Evolutionary conservation across 768 basidiomycete genomes (phyloP), one percentile per base, ranked within the genome.

Genomic region (Serendipita sp.): DNA sequence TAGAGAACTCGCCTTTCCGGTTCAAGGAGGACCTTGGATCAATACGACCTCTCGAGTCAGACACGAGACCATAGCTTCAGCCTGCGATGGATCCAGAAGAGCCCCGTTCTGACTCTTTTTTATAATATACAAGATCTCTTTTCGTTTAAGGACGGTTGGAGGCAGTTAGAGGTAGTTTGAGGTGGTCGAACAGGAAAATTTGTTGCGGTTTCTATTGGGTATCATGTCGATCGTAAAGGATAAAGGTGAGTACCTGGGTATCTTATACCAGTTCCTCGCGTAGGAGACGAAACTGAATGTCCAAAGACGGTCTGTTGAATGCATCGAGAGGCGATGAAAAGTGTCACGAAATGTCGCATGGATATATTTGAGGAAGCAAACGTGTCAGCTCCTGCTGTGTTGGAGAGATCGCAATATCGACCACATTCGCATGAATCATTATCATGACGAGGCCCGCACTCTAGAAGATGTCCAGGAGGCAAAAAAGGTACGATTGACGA

Each of bases 1-100:
- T 24, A 1, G 24, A 32, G 35, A 34, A n/a, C 64, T 67, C 48
- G 85, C 85, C 79, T 88, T 88, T 67, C 88, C 88, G 0, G 88
- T 89, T 0, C 88, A 88, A 1, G 88, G 88, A 35, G 88, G 88
- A 5, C 88, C 89, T 74, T 90, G 87, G 45, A 91, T 85, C 54
- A 90, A 72, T 0, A 81, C 76, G 0, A 89, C 71, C 68, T 88
- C 85, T 56, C 81, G 73, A 0, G 78, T 80, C 38, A 89, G 71
- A 0, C 81, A 75, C 64, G 83, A 80, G 2, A 91, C 70, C 2
- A 90, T 75, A 0, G 88, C 84, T 64, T 87, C 83, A 0, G 79
- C 83, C 70, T 91, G 89, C 71, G 84, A 86, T 0, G 80, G 76
- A 68, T 91, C 89, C 34, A 91, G 75, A 3, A 78, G 74, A 68